Evolutionary conservation across 495 filamentous ascomycete species (phyloP), one percentile per base, ranked within the genome.

Genomic region (Aspergillus nidulans): DNA sequence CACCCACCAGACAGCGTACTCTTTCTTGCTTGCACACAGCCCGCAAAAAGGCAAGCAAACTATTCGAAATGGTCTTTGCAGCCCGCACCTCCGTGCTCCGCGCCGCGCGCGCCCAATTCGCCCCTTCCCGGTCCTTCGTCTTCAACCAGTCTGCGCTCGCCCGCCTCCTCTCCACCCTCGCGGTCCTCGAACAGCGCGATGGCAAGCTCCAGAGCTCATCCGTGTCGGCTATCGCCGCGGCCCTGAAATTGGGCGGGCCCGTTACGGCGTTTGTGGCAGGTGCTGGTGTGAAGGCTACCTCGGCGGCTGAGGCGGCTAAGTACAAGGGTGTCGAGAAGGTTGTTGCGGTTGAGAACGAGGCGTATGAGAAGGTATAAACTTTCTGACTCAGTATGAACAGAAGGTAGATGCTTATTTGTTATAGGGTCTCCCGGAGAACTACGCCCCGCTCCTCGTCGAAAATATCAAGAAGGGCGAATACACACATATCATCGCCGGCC

Each of bases 381-480:
- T n/a, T n/a, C n/a, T n/a, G n/a, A n/a, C n/a, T n/a, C n/a, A n/a
- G n/a, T n/a, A n/a, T n/a, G n/a, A n/a, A n/a, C n/a, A n/a, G n/a
- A n/a, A n/a, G n/a, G n/a, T n/a, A n/a, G n/a, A n/a, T n/a, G n/a
- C n/a, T n/a, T n/a, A n/a, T n/a, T n/a, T n/a, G n/a, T n/a, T 32
- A 13, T 47, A 96, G 91, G 89, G 90, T 23, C 82, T 98, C 4
- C 86, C 94, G 23, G 94, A 98, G 75, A 98, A 91, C 77, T 97
- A 79, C 64, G 92, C 92, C n/a, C 88, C 91, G 36, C 75, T 98
- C 25, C 79, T 98, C 18, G 89, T 89, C 23, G 91, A 96, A 71
- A 98, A 97, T 71, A 89, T 98, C 72, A 94, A 95, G 79, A 90
- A 91, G 63, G 89, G 87, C 56, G 87, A 84, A 58, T 97, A 85